phyloP scores from a whole-genome alignment of 345 rosid genomes.

The Pistacia vera region DNA sequence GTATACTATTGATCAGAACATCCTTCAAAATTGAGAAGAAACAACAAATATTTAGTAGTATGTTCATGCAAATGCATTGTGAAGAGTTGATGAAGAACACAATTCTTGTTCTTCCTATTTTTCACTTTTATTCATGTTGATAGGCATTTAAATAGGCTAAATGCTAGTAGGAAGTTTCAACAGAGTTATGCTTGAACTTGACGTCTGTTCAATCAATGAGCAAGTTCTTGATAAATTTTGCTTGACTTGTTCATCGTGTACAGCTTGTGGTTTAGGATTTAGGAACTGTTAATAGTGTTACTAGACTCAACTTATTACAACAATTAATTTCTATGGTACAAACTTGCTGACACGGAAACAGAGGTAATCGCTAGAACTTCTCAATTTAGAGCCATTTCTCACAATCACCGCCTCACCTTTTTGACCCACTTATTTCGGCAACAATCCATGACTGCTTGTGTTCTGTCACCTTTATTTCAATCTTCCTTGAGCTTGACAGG shows the following conservation, averaged over 20 bases:
- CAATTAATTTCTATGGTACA: constrained; percentile 14
- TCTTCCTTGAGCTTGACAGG: not conserved
- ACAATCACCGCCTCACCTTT: not conserved
- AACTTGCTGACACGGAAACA: not conserved
- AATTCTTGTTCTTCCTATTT: no score
- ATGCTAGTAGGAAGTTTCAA: no score
- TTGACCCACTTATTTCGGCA: not conserved
- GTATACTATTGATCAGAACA: no score
- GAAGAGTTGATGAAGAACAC: no score
- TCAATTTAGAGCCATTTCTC: not conserved
- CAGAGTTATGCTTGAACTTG: not conserved
- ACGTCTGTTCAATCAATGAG: no score
- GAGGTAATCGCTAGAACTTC: constrained; percentile 3
- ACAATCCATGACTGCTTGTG: not conserved
- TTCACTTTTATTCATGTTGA: no score
- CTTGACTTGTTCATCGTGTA: not conserved
- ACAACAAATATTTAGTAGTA: no score
- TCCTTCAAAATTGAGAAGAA: no score
- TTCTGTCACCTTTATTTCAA: not conserved
- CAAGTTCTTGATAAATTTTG: no score
- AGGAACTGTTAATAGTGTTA: not conserved
- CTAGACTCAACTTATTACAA: not conserved
- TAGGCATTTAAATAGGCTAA: no score
- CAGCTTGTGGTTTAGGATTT: not conserved
- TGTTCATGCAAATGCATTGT: no score